Percentiles rank a stretch among this genome's conserved stretches.
These are phyloP conservation scores for Ustilago cynodontis DNA, from an alignment of 1,284 basidiomycete genomes.

Conservation along the genomic window DNA sequence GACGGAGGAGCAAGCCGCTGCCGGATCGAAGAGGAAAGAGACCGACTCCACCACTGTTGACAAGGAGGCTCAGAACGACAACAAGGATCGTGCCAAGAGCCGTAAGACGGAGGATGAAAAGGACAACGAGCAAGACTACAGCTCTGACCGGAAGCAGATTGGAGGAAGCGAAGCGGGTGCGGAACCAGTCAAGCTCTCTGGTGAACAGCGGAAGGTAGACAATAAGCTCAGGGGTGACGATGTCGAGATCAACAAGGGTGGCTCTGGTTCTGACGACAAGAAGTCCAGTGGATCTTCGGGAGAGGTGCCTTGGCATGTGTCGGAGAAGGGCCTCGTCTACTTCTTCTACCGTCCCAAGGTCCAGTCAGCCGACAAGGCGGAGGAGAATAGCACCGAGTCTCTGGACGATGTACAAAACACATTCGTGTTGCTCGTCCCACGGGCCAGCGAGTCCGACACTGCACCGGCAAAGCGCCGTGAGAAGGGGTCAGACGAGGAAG, in stretches of 20 bases:
- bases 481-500: conserved; percentile 21
- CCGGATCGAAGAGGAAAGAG: conserved; percentile 27
- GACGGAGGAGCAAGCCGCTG: conserved; percentile 1
- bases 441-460: conserved; percentile 46
- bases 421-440: conserved; percentile 49
- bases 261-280: neutral
- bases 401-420: conserved; percentile 54
- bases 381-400: conserved; percentile 27
- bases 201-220: conserved; percentile 21
- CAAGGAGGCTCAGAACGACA: neutral
- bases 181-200: conserved; percentile 16
- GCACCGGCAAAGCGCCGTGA: conserved; percentile 28
- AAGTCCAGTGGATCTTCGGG: neutral
- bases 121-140: neutral
- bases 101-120: conserved; percentile 17
- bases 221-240: conserved; percentile 36
- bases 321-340: conserved; percentile 47
- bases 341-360: conserved; percentile 63
- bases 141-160: neutral
- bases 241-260: conserved; percentile 22
- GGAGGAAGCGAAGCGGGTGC: neutral
- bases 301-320: conserved; percentile 41
- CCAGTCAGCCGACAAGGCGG: conserved; percentile 37
- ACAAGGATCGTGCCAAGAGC: conserved; percentile 16
- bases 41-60: conserved; percentile 6